Percentiles rank a stretch among this genome's conserved stretches.
Conservation (phyloP, 345 rosid genomes). For the Eucalyptus sp. region DNA sequence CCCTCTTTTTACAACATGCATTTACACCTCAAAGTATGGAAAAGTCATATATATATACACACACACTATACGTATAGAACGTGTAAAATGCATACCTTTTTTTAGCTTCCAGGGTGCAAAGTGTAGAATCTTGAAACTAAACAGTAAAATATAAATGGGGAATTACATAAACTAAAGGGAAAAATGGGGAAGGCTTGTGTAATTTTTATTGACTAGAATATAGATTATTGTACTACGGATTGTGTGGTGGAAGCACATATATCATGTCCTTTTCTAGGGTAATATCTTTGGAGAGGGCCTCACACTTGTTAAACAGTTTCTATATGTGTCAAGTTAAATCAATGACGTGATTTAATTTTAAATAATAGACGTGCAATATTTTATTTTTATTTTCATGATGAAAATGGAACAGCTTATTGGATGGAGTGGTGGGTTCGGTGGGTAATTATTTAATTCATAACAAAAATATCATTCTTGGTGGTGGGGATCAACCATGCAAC, state of each 20-base stretch:
- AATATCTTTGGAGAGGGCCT: not conserved
- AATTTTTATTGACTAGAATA: not conserved
- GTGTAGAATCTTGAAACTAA: not conserved
- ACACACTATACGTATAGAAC: too few relatives aligned
- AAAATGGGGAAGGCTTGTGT: not conserved
- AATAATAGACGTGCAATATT: not conserved
- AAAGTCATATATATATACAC: fast-evolving
- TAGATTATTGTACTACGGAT: not conserved
- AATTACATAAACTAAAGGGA: not conserved
- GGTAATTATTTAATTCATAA: not conserved
- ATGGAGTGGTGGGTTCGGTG: not conserved
- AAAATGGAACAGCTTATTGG: not conserved
- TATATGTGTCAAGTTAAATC: not conserved
- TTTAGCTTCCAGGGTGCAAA: not conserved
- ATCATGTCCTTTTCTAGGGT: not conserved
- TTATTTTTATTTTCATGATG: not conserved
- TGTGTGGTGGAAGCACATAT: not conserved
- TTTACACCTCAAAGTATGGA: not conserved
- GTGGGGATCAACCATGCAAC: not conserved
- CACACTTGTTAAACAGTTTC: not conserved
- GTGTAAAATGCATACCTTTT: not conserved
- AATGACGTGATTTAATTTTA: not conserved
- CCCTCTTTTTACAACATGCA: not conserved
- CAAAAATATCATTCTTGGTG: not conserved
- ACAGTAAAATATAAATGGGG: not conserved